Base-by-base conservation (phyloP, 768 basidiomycete species). In the Mycena filopes region DNA sequence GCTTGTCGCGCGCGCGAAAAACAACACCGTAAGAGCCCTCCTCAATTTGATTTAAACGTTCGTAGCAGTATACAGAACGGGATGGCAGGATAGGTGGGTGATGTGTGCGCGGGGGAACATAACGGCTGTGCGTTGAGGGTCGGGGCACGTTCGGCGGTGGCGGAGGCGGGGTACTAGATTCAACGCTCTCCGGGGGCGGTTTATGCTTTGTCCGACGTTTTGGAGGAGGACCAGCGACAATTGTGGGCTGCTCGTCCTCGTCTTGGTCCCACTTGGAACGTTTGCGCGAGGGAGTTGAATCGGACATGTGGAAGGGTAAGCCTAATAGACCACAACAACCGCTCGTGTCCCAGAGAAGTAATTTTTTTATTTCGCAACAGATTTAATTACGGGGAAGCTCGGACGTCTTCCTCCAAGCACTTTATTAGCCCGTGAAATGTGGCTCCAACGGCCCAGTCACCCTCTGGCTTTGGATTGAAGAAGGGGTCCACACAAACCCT, bases 1-100 rank as follows among this genome's bases (percentile, higher is more conserved):
- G 87, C 76, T 94, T 97, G 80, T 98, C 97, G 70, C 88, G 84
- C 23, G 98, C 98, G n/a, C 98, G 89, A 68, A 95, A 99, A 18
- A 99, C 98, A 41, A 99, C 89, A 20, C 98, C 98, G 70, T 99
- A 99, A 0, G 94, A 95, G 6, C 98, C 98, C 79, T 99, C 98
- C 78, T 99, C 98, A 71, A 99, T 99, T 71, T 98, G 94, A 76
- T 99, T 99, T 58, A 99, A 83, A 43, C 93, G 84, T 71, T 98
- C 96, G 75, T 98, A 98, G 70, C 86, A 89, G 78, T 95, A 97
- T 1, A 98, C 97, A 6, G 95, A 96, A 25, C 97, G 91, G 26
- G 97, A 96, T 1, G 96, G 89, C 42, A 85, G 79, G 25, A 99
- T 87, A 2, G 89, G 82, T 31, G 96, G 96, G 76, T 98, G 93